phyloP scores from a whole-genome alignment of 495 filamentous ascomycete species.

The Venustampulla echinocandica region DNA sequence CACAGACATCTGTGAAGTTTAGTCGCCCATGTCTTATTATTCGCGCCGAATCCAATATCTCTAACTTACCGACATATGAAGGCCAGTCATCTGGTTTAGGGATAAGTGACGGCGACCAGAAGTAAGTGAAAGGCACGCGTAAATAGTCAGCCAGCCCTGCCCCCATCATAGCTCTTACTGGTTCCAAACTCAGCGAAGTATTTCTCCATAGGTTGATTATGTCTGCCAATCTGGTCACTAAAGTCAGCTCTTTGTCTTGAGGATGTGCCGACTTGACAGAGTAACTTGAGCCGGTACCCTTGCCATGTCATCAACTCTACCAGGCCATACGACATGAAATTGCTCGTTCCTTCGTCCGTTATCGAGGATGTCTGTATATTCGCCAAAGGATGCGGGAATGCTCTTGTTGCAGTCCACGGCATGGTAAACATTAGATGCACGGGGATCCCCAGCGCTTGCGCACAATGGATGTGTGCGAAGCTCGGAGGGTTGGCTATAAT shows the following conservation, averaged over 20 bases:
- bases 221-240: constrained; percentile 38
- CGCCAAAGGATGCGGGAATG: constrained; percentile 49
- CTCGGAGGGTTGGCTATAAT: constrained; percentile 60
- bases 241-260: constrained; percentile 9
- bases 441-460: constrained; percentile 50
- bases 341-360: constrained; percentile 40
- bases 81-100: constrained; percentile 55
- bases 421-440: constrained; percentile 62
- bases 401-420: constrained; percentile 50
- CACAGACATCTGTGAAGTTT: constrained; percentile 36
- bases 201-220: constrained; percentile 49
- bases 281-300: too few relatives aligned
- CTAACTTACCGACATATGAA: constrained; percentile 36
- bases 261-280: too few relatives aligned
- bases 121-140: constrained; percentile 52
- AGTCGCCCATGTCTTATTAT: neutral
- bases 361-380: constrained; percentile 37
- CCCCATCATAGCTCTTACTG: constrained; percentile 33
- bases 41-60: too few relatives aligned
- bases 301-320: constrained; percentile 61
- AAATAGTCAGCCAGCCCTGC: constrained; percentile 31
- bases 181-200: constrained; percentile 41
- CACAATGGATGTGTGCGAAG: constrained; percentile 57
- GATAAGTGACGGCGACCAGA: constrained; percentile 53
- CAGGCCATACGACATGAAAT: constrained; percentile 49